Conservation (phyloP, 495 filamentous ascomycete species). For the Barbatosphaeria neglecta region DNA sequence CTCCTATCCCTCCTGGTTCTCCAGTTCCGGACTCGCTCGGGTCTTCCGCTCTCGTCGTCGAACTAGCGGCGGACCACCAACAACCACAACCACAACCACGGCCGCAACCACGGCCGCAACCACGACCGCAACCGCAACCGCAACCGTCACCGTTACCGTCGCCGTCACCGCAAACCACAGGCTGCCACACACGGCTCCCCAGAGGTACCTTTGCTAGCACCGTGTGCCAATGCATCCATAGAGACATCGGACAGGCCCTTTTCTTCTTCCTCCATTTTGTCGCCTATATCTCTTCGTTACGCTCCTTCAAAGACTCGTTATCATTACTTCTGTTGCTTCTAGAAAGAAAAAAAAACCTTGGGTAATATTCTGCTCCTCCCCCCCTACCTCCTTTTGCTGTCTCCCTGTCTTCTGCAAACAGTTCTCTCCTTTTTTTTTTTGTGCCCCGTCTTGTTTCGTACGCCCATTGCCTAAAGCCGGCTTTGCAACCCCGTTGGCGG, state of each 20-base stretch:
- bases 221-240: not conserved
- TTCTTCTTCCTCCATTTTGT: not conserved
- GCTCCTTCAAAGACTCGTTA: not conserved
- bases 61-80: not conserved
- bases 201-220: not conserved
- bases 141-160: not conserved
- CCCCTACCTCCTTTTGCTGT: not conserved
- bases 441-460: no score
- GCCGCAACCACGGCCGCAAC: not conserved
- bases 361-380: not conserved
- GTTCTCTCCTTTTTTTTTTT: no score
- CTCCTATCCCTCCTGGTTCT: not conserved
- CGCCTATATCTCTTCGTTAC: not conserved
- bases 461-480: not conserved
- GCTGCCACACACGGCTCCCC: not conserved
- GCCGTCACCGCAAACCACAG: no score
- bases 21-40: no score
- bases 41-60: not conserved
- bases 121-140: not conserved
- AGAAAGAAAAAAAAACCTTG: no score
- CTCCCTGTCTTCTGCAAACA: not conserved
- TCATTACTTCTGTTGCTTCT: not conserved
- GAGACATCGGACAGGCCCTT: not conserved
- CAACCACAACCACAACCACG: not conserved
- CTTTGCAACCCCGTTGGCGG: not conserved